Conservation (phyloP, 2,329 filamentous ascomycete genomes). For the Thermoascus crustaceus region DNA sequence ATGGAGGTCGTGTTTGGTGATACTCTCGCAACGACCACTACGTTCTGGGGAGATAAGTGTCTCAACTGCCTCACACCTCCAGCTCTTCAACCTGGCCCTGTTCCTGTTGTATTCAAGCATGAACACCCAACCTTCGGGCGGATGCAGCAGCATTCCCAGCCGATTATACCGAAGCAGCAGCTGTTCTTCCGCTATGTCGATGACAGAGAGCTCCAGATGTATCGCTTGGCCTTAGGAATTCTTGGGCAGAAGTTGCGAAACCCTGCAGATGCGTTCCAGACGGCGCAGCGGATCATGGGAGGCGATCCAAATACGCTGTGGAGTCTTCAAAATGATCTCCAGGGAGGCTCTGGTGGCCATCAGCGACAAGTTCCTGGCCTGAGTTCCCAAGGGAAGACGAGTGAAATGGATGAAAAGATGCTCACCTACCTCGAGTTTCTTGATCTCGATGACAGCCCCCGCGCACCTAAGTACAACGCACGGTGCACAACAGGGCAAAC, state of each 20-base stretch:
- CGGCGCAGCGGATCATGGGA: conserved; percentile 41
- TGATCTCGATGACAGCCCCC: conserved; percentile 65
- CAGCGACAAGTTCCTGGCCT: conserved; percentile 39
- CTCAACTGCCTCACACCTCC: conserved; percentile 72
- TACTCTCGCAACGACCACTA: conserved; percentile 60
- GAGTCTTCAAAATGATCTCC: conserved; percentile 36
- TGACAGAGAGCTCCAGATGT: conserved; percentile 41
- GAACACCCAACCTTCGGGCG: conserved; percentile 42
- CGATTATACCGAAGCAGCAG: conserved; percentile 41
- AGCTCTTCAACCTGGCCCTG: conserved; percentile 56
- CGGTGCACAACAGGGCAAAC: conserved; percentile 62
- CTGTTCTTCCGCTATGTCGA: conserved; percentile 61
- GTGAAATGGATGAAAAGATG: conserved; percentile 58
- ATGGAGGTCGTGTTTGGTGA: conserved; percentile 82
- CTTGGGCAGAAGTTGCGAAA: conserved; percentile 40
- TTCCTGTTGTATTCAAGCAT: conserved; percentile 62
- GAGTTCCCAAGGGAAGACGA: conserved; percentile 34
- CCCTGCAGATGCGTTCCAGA: conserved; percentile 41
- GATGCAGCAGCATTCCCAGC: conserved; percentile 33
- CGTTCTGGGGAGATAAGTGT: conserved; percentile 72
- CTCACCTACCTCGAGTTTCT: conserved; percentile 69
- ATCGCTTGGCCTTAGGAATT: conserved; percentile 36
- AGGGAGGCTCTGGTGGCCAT: conserved; percentile 36
- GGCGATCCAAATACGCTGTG: conserved; percentile 41
- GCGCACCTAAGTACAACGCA: conserved; percentile 60